A percentile compares a stretch with the other conserved stretches of the same genome.
phyloP scores from a whole-genome alignment of 352 stramenopile species.

The Globisporangium cystogenes region DNA sequence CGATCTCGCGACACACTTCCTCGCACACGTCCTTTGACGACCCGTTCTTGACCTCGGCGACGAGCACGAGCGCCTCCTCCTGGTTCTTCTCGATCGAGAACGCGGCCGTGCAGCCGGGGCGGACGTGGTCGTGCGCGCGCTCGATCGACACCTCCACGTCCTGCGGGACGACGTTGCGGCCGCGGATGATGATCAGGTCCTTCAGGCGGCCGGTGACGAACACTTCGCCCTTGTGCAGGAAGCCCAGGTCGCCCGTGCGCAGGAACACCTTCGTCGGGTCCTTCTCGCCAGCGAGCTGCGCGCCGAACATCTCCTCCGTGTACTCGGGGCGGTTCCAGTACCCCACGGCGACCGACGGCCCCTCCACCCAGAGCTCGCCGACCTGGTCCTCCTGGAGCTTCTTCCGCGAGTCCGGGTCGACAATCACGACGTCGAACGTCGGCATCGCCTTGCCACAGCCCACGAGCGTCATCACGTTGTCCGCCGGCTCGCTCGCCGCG shows the following conservation, averaged over 20 bases:
- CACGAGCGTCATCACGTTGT: slow-evolving; percentile 53
- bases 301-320: slow-evolving; percentile 66
- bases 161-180: slow-evolving; percentile 71
- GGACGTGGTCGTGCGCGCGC: slow-evolving; percentile 52
- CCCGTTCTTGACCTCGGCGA: slow-evolving; percentile 66
- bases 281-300: slow-evolving; percentile 38
- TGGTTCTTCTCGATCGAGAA: slow-evolving; percentile 80
- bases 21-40: slow-evolving; percentile 42
- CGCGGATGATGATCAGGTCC: slow-evolving; percentile 83
- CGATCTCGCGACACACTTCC: slow-evolving; percentile 60
- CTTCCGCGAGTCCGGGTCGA: slow-evolving; percentile 57
- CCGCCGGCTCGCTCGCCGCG: slow-evolving; percentile 19
- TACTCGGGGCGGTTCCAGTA: slow-evolving; percentile 74
- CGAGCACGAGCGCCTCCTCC: slow-evolving; percentile 72
- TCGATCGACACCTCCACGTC: slow-evolving; percentile 74
- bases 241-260: slow-evolving; percentile 74
- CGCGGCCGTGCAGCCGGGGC: slow-evolving; percentile 64
- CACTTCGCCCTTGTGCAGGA: slow-evolving; percentile 55
- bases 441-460: slow-evolving; percentile 79
- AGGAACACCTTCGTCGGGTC: slow-evolving; percentile 32
- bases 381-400: slow-evolving; percentile 43
- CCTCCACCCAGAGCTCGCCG: slow-evolving; percentile 93
- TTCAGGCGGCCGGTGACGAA: slow-evolving; percentile 77
- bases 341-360: slow-evolving; percentile 59
- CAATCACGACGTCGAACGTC: slow-evolving; percentile 62